phyloP scores from a whole-genome alignment of 1,284 basidiomycete genomes.

The Coriolopsis trogii region DNA sequence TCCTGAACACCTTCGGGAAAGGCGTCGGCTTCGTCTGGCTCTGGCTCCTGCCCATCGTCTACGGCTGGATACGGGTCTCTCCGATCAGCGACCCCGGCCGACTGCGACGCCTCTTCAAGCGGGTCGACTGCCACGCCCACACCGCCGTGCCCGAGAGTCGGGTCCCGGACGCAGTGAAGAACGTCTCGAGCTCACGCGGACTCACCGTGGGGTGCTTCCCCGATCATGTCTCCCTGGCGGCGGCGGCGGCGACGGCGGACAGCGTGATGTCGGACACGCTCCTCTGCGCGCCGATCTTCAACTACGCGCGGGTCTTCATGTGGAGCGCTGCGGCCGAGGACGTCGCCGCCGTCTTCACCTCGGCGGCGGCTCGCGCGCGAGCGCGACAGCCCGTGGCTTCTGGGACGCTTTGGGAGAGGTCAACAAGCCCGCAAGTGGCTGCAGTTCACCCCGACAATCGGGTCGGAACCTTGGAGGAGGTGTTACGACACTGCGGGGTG shows the following conservation, averaged over 20 bases:
- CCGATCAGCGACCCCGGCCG: neutral
- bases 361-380: neutral
- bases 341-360: neutral
- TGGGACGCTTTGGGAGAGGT: neutral
- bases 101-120: neutral
- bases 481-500: neutral
- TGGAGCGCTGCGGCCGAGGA: neutral
- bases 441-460: neutral
- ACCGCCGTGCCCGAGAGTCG: neutral
- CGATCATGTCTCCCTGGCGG: too few relatives aligned
- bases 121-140: neutral
- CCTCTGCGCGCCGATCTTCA: neutral
- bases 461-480: neutral
- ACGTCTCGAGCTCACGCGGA: neutral
- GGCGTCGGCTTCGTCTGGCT: neutral
- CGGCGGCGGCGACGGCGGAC: neutral
- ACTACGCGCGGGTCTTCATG: neutral
- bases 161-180: neutral
- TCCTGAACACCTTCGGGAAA: neutral
- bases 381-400: neutral
- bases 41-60: neutral
- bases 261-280: neutral
- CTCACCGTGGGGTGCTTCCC: neutral
- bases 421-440: neutral
- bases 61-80: neutral